Percentiles rank a stretch among this genome's conserved stretches.
These are phyloP conservation scores for Leucoagaricus sp. DNA, from an alignment of 1,284 basidiomycete species.

Conservation along the genomic window DNA sequence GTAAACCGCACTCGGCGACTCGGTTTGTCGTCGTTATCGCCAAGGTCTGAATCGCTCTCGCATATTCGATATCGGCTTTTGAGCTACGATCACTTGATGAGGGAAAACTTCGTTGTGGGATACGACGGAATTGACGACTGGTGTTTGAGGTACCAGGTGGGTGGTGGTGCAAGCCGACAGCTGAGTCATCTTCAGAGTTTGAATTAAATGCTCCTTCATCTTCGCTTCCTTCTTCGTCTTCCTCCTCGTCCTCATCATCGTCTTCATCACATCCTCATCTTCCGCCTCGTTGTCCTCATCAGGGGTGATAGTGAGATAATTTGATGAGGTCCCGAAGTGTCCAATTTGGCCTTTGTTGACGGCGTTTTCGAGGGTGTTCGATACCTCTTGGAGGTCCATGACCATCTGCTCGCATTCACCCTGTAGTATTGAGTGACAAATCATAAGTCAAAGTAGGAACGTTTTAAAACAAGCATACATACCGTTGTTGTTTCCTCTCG, in stretches of 20 bases:
- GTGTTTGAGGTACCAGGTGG: conserved; percentile 36
- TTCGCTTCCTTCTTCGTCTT: conserved; percentile 25
- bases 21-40: conserved; percentile 50
- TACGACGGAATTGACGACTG: conserved; percentile 53
- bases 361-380: conserved; percentile 80
- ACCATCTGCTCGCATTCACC: conserved; percentile 98
- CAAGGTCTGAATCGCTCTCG: conserved; percentile 83
- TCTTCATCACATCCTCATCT: conserved; percentile 30
- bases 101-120: conserved; percentile 44
- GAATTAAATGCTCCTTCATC: conserved; percentile 25
- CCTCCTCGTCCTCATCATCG: conserved; percentile 32
- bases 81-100: conserved; percentile 32
- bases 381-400: conserved; percentile 91
- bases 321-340: conserved; percentile 83
- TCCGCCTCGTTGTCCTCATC: too few species aligned
- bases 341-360: conserved; percentile 83
- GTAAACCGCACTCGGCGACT: conserved; percentile 35
- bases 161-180: conserved; percentile 20
- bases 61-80: conserved; percentile 61
- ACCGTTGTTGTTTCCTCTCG: conserved; percentile 67
- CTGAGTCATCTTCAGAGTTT: conserved; percentile 21
- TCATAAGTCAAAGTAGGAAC: conserved; percentile 1
- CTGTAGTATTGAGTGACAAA: conserved; percentile 54
- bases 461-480: conserved; percentile 22
- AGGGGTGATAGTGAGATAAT: conserved; percentile 45